phyloP scores from a whole-genome alignment of 2,329 filamentous ascomycete species.

The Cryphonectria parasitica region DNA sequence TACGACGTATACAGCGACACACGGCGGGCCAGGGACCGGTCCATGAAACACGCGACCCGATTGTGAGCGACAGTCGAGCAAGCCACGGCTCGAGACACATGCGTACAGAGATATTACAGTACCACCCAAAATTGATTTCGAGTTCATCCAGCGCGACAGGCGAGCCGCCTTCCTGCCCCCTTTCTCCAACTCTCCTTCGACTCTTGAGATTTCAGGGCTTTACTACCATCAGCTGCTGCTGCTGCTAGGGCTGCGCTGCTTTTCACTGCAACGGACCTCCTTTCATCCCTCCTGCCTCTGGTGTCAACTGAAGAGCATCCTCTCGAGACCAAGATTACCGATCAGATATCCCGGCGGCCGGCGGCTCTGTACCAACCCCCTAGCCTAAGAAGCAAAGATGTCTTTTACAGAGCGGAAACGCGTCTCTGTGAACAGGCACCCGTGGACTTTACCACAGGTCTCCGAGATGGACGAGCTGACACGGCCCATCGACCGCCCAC shows the following conservation, averaged over 20 bases:
- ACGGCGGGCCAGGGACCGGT: slow-evolving; percentile 12
- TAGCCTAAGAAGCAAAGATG: neutral
- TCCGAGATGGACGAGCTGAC: slow-evolving; percentile 44
- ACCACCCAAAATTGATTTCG: slow-evolving; percentile 11
- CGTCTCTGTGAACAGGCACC: slow-evolving; percentile 31
- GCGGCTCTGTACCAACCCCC: neutral
- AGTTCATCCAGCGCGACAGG: neutral
- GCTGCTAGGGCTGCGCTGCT: neutral
- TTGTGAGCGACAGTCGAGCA: slow-evolving; percentile 15
- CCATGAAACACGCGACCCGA: slow-evolving; percentile 20
- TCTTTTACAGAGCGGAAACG: slow-evolving; percentile 41
- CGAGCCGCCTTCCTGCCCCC: neutral
- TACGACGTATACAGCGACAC: slow-evolving; percentile 10
- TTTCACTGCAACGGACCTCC: neutral
- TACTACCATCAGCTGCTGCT: neutral
- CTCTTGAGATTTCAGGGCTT: neutral
- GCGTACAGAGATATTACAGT: slow-evolving; percentile 6
- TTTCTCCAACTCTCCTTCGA: neutral
- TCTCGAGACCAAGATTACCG: neutral
- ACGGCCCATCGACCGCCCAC: slow-evolving; percentile 45
- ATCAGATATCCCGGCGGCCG: neutral
- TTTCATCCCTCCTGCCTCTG: slow-evolving; percentile 1
- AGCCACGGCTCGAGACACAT: slow-evolving; percentile 18
- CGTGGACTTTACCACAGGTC: slow-evolving; percentile 36
- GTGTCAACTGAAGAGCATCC: neutral